phyloP scores from a whole-genome alignment of 805 yeast species.

The Brettanomyces naardenensis region DNA sequence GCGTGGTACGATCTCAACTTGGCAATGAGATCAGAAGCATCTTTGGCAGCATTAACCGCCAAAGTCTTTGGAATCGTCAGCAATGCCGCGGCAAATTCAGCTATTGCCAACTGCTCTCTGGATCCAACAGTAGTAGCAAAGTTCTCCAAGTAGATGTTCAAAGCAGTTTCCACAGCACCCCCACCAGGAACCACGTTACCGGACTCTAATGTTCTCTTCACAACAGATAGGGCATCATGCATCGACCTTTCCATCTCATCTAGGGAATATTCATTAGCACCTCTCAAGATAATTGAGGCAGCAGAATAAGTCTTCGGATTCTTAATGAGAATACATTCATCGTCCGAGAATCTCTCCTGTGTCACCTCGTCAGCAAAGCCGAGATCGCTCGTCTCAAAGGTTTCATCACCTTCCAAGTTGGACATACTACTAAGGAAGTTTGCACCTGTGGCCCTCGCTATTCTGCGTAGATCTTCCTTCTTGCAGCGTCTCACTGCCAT shows the following conservation, averaged over 20 bases:
- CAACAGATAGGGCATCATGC: constrained; percentile 90
- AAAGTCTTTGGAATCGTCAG: constrained; percentile 92
- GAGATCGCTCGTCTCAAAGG: constrained; percentile 73
- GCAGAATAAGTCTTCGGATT: constrained; percentile 91
- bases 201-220: constrained; percentile 90
- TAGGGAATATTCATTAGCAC: constrained; percentile 88
- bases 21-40: constrained; percentile 89
- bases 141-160: constrained; percentile 89
- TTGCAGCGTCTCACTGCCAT: constrained; percentile 97
- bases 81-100: constrained; percentile 90
- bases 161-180: constrained; percentile 97
- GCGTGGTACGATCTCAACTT: constrained; percentile 95
- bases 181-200: constrained; percentile 98
- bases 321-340: constrained; percentile 88
- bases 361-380: constrained; percentile 88
- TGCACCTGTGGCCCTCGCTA: constrained; percentile 98
- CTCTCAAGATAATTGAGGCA: constrained; percentile 86
- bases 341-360: constrained; percentile 89
- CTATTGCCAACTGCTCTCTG: constrained; percentile 95
- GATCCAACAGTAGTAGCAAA: constrained; percentile 98
- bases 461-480: constrained; percentile 92
- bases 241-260: constrained; percentile 99
- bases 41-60: constrained; percentile 97
- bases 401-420: constrained; percentile 93
- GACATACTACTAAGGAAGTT: constrained; percentile 80